phyloP scores from a whole-genome alignment of 306 rosid genomes.

The Geum urbanum region DNA sequence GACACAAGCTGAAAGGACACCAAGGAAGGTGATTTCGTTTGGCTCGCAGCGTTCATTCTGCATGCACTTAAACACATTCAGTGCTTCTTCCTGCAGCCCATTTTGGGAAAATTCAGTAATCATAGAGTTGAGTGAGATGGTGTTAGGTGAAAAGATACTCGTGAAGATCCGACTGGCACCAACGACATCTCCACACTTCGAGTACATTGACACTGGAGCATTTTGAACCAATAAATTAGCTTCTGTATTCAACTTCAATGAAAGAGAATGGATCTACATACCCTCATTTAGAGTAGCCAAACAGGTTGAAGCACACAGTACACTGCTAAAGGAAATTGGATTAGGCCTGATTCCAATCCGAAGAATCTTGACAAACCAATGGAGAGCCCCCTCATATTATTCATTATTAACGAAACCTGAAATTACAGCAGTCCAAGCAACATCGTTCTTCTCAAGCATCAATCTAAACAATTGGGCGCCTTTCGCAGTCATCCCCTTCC shows the following conservation, averaged over 20 bases:
- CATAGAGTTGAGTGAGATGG: slow-evolving; percentile 58
- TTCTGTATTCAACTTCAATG: slow-evolving; percentile 53
- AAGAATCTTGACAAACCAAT: slow-evolving; percentile 61
- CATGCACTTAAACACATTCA: slow-evolving; percentile 53
- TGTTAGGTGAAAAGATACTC: slow-evolving; percentile 46
- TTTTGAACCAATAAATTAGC: slow-evolving; percentile 62
- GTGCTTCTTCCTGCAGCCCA: slow-evolving; percentile 64
- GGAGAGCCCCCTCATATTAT: slow-evolving; percentile 55
- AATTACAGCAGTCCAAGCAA: slow-evolving; percentile 80
- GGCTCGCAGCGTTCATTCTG: slow-evolving; percentile 47
- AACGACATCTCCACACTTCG: slow-evolving; percentile 62
- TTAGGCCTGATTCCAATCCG: slow-evolving; percentile 41
- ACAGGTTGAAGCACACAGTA: slow-evolving; percentile 67
- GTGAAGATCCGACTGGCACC: slow-evolving; percentile 55
- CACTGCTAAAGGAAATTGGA: slow-evolving; percentile 60
- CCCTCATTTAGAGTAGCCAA: slow-evolving; percentile 63
- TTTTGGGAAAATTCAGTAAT: slow-evolving; percentile 75
- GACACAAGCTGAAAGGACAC: slow-evolving; percentile 78
- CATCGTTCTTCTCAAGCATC: slow-evolving; percentile 63
- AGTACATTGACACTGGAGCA: slow-evolving; percentile 71
- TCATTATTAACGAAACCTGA: slow-evolving; percentile 67
- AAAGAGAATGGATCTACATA: slow-evolving; percentile 57
- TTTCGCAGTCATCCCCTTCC: slow-evolving; percentile 47
- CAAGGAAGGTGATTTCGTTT: slow-evolving; percentile 60
- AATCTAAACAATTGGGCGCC: slow-evolving; percentile 48